Conservation (phyloP, 495 filamentous ascomycete genomes). For the Neurospora sublineolata region DNA sequence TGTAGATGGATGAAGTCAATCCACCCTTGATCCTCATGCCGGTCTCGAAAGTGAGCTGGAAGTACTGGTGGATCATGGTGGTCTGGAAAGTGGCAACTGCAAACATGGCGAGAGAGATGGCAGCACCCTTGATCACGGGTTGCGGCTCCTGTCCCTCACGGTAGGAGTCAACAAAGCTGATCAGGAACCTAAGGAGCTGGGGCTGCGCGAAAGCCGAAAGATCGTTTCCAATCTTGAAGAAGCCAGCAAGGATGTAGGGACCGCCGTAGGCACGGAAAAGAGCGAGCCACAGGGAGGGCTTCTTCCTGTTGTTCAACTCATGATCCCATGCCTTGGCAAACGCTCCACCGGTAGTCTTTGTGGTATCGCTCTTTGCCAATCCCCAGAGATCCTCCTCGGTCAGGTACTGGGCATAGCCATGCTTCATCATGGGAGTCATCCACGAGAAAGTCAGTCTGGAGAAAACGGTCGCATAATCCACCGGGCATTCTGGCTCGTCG, state of each 20-base stretch:
- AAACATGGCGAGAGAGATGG: conserved; percentile 91
- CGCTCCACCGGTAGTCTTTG: conserved; percentile 49
- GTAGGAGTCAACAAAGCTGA: conserved; percentile 81
- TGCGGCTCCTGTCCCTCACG: conserved; percentile 44
- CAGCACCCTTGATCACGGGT: conserved; percentile 70
- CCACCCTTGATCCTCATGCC: conserved; percentile 93
- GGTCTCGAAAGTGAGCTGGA: conserved; percentile 86
- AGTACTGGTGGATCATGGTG: conserved; percentile 73
- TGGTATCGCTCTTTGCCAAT: conserved; percentile 68
- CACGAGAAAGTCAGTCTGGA: conserved; percentile 90
- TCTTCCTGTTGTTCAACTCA: conserved; percentile 56
- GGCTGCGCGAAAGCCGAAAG: conserved; percentile 79
- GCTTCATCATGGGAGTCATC: conserved; percentile 98
- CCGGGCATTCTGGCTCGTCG: conserved; percentile 82
- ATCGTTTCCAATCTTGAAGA: conserved; percentile 84
- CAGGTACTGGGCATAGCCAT: conserved; percentile 82
- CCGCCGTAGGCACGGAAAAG: conserved; percentile 74
- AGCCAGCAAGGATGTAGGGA: conserved; percentile 63
- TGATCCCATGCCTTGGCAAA: conserved; percentile 69
- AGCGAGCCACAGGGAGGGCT: conserved; percentile 86
- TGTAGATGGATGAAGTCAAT: conserved; percentile 81
- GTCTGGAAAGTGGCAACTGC: conserved; percentile 77
- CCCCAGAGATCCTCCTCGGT: conserved; percentile 98
- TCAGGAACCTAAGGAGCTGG: conserved; percentile 76
- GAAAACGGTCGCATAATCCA: conserved; percentile 90